Evolutionary conservation across 257 asterid species (phyloP), one percentile per base, ranked within the genome.

Genomic region (Rhazya stricta): DNA sequence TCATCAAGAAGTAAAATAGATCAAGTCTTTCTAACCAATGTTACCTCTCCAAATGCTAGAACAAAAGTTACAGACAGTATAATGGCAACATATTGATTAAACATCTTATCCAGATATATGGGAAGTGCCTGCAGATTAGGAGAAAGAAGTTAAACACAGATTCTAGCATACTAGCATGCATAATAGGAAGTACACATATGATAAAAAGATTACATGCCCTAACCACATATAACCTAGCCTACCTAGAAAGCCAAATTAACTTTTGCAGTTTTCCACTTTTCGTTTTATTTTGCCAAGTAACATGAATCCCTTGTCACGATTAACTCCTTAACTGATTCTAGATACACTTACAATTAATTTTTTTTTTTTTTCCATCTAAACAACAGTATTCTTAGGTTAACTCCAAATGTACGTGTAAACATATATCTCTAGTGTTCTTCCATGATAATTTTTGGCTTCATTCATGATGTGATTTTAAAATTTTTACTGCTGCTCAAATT

Each of bases 31-130:
- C 42, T 21, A 66, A 46, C 32, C 63, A 39, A 53, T 34, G 30
- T 74, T 89, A 95, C 99, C 96, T 95, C 99, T 45, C 98, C 99
- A 50, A 95, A 95, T 77, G 86, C 79, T 74, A 95, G 89, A 79
- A 95, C 99, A 86, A 95, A 95, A 60, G 99, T 95, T 78, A 95
- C 99, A 42, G 99, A 92, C 51, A 95, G 83, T 84, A 92, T 84
- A 79, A 95, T 95, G 71, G 99, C 99, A 81, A 95, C 84, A 83
- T 88, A 92, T 73, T 91, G 98, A 80, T 92, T 95, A 88, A 95
- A 95, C 70, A 95, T 68, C 79, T 88, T 92, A 82, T 95, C 99
- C 83, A 95, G 88, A 84, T 95, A 95, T 79, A 95, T 78, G 4
- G 97, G 99, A 77, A 95, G 97, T 62, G 99, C 99, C 99, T 95